These are phyloP conservation scores for Podospora sp. DNA, from an alignment of 495 filamentous ascomycete species.

Conservation along the genomic window DNA sequence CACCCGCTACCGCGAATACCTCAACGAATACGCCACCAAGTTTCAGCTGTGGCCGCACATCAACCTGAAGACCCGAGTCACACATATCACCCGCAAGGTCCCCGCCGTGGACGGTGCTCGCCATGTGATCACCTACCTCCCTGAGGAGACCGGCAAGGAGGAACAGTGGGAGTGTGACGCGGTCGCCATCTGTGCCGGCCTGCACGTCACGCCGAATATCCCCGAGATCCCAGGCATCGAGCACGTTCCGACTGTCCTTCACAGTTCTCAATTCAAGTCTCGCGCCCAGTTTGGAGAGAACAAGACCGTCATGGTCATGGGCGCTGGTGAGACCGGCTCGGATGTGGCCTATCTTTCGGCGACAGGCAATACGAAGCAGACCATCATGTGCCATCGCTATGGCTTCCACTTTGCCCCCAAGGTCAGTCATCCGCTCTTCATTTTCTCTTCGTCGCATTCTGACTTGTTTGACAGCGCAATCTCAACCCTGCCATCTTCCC, in stretches of 20 bases:
- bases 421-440: conserved; percentile 11
- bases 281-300: conserved; percentile 40
- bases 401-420: conserved; percentile 47
- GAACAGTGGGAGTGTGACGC: conserved; percentile 42
- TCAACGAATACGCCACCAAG: conserved; percentile 43
- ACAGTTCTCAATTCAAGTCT: conserved; percentile 49
- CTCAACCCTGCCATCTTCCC: conserved; percentile 36
- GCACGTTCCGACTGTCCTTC: conserved; percentile 39
- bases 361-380: conserved; percentile 40
- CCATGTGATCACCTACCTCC: conserved; percentile 35
- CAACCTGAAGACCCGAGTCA: conserved; percentile 35
- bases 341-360: conserved; percentile 48
- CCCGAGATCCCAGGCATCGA: conserved; percentile 44
- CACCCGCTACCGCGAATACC: conserved; percentile 39
- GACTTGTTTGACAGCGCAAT: conserved; percentile 26
- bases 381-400: conserved; percentile 46
- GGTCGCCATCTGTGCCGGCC: conserved; percentile 47
- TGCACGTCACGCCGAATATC: conserved; percentile 45
- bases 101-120: conserved; percentile 14
- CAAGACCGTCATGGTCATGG: conserved; percentile 47
- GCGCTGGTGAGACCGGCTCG: conserved; percentile 48
- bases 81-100: conserved; percentile 24
- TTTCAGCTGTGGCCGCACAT: conserved; percentile 47
- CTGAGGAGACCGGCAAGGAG: conserved; percentile 13
- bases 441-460: not conserved